Conservation (phyloP, 2,329 filamentous ascomycete genomes). For the Tolypocladium guangdongense region DNA sequence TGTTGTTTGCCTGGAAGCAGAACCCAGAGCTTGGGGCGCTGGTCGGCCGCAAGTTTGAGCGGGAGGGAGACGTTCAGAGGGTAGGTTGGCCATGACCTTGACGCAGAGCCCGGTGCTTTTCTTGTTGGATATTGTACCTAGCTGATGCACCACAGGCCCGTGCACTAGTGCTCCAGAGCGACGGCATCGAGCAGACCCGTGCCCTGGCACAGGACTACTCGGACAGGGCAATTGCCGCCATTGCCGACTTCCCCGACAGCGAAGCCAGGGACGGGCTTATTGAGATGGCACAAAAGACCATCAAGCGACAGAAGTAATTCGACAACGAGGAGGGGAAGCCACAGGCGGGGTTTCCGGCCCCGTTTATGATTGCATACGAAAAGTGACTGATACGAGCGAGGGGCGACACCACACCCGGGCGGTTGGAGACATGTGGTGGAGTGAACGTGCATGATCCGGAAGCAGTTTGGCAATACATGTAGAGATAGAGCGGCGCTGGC, state of each 20-base stretch:
- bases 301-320: slow-evolving; percentile 73
- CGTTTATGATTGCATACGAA: slow-evolving; percentile 8
- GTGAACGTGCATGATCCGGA: background rate
- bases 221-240: slow-evolving; percentile 76
- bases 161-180: slow-evolving; percentile 68
- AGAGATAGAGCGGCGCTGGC: background rate
- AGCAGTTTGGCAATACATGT: background rate
- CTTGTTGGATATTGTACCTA: no score
- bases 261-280: slow-evolving; percentile 86
- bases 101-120: no score
- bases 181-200: slow-evolving; percentile 86
- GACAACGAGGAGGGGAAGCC: background rate
- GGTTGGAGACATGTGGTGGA: background rate
- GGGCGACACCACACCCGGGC: background rate
- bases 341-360: background rate
- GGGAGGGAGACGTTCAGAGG: slow-evolving; percentile 72
- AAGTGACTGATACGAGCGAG: background rate
- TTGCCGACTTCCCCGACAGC: slow-evolving; percentile 77
- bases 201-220: slow-evolving; percentile 85
- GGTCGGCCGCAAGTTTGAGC: slow-evolving; percentile 82
- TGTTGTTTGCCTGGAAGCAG: slow-evolving; percentile 92
- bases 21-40: slow-evolving; percentile 74
- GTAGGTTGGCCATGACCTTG: slow-evolving; percentile 39
- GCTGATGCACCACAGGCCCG: slow-evolving; percentile 51
- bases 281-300: slow-evolving; percentile 88